phyloP scores from a whole-genome alignment of 202 grass and related monocot species.

The Miscanthus sacchariflorus region DNA sequence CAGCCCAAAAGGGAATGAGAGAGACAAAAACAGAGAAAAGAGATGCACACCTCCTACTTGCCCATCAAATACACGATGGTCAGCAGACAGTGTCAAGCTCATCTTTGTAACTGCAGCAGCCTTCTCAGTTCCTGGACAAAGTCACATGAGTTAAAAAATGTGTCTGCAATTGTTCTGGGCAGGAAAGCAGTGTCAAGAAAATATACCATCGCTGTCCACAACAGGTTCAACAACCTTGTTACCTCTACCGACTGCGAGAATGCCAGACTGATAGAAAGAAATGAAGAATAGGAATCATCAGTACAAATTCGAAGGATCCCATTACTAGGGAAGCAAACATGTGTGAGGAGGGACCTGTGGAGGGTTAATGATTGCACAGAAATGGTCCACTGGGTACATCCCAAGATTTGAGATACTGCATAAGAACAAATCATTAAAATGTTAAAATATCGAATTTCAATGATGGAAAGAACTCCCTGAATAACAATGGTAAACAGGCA shows the following conservation, averaged over 20 bases:
- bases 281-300: constrained; percentile 33
- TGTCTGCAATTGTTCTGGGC: constrained; percentile 23
- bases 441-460: constrained; percentile 32
- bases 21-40: background rate
- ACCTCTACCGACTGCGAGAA: constrained; percentile 90
- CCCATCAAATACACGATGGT: constrained; percentile 92
- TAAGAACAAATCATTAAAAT: constrained; percentile 35
- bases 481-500: constrained; percentile 24
- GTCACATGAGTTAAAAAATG: constrained; percentile 31
- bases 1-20: background rate
- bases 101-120: constrained; percentile 80
- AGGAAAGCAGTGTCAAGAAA: constrained; percentile 41
- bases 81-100: constrained; percentile 88
- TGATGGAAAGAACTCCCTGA: constrained; percentile 16
- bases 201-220: constrained; percentile 79
- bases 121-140: constrained; percentile 75
- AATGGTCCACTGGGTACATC: constrained; percentile 96
- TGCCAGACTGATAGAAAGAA: constrained; percentile 65
- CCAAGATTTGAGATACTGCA: constrained; percentile 98
- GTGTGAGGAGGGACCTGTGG: constrained; percentile 64
- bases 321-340: background rate
- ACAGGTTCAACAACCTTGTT: constrained; percentile 90
- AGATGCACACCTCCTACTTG: constrained; percentile 75
- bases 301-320: constrained; percentile 18
- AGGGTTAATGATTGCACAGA: constrained; percentile 99